Percentiles rank a stretch among this genome's conserved stretches.
Evolutionary conservation across 305 asterid species (phyloP).

Genomic region (Fraxinus baroniana): DNA sequence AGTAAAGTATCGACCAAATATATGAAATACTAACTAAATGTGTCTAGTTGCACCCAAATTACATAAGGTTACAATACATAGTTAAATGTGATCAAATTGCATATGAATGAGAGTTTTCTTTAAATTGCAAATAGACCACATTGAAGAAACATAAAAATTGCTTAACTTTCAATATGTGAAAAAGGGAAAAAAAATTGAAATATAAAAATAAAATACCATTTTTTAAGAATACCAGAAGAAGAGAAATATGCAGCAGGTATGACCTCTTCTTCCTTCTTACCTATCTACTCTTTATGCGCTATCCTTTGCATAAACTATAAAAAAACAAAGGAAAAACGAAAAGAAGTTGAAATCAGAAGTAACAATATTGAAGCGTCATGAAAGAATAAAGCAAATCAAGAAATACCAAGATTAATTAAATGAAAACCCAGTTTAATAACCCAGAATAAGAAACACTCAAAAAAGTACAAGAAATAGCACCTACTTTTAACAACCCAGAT

Average conservation of each 20-base stretch:
- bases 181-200: neutral
- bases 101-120: neutral
- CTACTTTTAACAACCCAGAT: no score
- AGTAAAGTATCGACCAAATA: neutral
- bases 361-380: constrained; percentile 13
- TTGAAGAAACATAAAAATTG: neutral
- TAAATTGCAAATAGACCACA: neutral
- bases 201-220: constrained; percentile 43
- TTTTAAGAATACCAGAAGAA: constrained; percentile 37
- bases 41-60: neutral
- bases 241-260: constrained; percentile 47
- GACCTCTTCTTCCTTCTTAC: constrained; percentile 50
- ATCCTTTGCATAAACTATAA: constrained; percentile 85
- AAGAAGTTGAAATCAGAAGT: constrained; percentile 5
- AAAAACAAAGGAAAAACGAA: neutral
- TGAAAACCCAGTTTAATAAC: neutral
- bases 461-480: no score
- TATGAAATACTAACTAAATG: neutral
- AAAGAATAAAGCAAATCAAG: neutral
- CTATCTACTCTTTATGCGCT: constrained; percentile 52
- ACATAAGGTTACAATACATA: neutral
- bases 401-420: constrained; percentile 5
- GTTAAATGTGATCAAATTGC: neutral
- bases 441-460: no score
- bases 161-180: neutral